Evolutionary conservation across 2,329 filamentous ascomycete species (phyloP), one percentile per base, ranked within the genome.

Genomic region (Fusarium veterinarium): DNA sequence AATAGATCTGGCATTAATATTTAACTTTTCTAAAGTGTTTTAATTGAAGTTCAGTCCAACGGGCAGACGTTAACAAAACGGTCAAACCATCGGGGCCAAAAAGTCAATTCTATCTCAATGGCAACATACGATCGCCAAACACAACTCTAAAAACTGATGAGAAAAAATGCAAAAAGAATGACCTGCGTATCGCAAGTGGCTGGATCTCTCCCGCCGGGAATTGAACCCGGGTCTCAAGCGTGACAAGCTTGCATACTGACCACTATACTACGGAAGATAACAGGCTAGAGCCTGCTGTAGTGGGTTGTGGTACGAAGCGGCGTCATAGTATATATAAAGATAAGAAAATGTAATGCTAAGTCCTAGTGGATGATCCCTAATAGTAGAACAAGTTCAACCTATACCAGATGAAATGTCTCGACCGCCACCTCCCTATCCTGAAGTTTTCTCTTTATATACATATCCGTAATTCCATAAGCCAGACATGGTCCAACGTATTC

Each of bases 281-380:
- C 33, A 40, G 33, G 49, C 49, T 53, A n/a, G 19, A n/a, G 33
- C 49, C 49, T 52, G 49, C 49, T 52, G 49, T 52, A 52, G 49
- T 38, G 23, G 49, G 49, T 38, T 52, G 23, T 28, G 33, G 19
- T 38, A 17, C 7, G 3, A 1, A 12, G 0, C 0, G 3, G 3
- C 23, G 13, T 0, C 0, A 0, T 1, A 12, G 3, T 0, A 3
- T 37, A 37, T 37, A 37, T 52, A 25, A 23, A 23, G 23, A 23
- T 23, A 23, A 23, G 23, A 23, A 4, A 23, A 4, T 23, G 23
- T 23, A 23, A 23, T 23, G 23, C 23, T 23, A 23, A 23, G 23
- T 23, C 23, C 23, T 4, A 23, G 23, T 23, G 23, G 23, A 23
- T 23, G 23, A 23, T 23, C 23, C 23, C 23, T 23, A 23, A 23